Percentiles rank a stretch among this genome's conserved stretches.
Conservation (phyloP, 768 basidiomycete genomes). For the Trichaptum fuscoviolaceum region DNA sequence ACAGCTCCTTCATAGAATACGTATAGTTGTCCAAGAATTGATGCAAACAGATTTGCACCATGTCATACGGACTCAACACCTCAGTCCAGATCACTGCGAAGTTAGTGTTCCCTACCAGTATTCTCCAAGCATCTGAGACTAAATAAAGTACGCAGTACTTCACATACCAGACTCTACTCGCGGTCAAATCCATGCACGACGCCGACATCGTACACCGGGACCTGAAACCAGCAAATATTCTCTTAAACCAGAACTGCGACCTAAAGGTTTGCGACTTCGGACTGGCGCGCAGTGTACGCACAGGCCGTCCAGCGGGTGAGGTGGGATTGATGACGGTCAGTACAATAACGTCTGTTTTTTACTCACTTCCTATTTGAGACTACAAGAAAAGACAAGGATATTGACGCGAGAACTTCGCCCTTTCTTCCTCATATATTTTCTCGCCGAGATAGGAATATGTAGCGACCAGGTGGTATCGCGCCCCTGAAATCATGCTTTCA, state of each 20-base stretch:
- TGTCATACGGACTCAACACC: constrained; percentile 83
- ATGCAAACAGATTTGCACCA: constrained; percentile 92
- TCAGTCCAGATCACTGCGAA: constrained; percentile 89
- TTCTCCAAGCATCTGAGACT: constrained; percentile 2
- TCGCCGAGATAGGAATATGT: constrained; percentile 53
- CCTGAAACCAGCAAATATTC: constrained; percentile 82
- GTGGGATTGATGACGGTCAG: constrained; percentile 54
- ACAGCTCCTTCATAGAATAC: constrained; percentile 8
- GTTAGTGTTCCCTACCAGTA: constrained; percentile 27
- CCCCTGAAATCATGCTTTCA: constrained; percentile 91
- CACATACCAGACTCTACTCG: constrained; percentile 79
- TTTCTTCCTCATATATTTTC: not conserved
- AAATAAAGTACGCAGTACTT: constrained; percentile 49
- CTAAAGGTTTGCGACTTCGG: constrained; percentile 90
- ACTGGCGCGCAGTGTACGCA: constrained; percentile 62
- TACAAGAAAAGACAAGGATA: not conserved
- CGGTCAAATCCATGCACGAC: constrained; percentile 84
- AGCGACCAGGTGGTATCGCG: constrained; percentile 90
- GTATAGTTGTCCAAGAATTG: constrained; percentile 72
- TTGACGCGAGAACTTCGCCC: not conserved
- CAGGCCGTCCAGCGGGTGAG: constrained; percentile 45
- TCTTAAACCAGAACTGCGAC: constrained; percentile 87
- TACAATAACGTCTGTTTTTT: not conserved
- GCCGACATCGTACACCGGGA: constrained; percentile 78
- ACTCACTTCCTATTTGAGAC: not conserved